Base-by-base conservation (phyloP, 1,139 yeast species). In the Protomyces macrosporus region DNA sequence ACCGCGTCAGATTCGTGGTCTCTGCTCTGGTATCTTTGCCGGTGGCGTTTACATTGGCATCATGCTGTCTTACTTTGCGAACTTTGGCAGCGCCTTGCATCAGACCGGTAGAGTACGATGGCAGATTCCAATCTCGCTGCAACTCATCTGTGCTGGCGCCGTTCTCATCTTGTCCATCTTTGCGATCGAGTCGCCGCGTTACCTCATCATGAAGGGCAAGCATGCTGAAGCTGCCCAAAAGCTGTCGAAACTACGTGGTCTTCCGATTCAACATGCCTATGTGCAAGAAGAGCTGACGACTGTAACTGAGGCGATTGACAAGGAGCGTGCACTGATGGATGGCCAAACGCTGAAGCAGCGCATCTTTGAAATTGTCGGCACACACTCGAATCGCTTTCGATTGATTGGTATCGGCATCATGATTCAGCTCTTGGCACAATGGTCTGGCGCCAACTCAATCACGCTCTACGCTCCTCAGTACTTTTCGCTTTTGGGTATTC, bases 391-490 rank as follows among this genome's bases (percentile, higher is more conserved):
- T 67, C 75, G 78, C 66, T 79, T 81, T 71, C 75, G 83, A 70
- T 79, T 84, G 70, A 72, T 81, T 51, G 60, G 60, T 30, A 73
- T 81, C 52, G 76, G 82, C 14, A 72, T 79, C 55, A 70, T 75
- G 55, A 76, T 82, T 23, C 84, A 83, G 69, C 66, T 84, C 55
- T 75, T 84, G 63, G 83, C 84, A 55, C 87, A 84, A 74, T 82
- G 86, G 82, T 76, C 83, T 54, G 88, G 88, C 59, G 84, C 86
- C 34, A 84, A 83, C 68, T 83, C 86, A 1, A 76, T 83, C 58
- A 83, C 85, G n/a, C n/a, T 50, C 37, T 50, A 50, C 14, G 35
- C 35, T 5, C 79, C 84, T 30, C 81, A 81, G 65, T 76, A 84
- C 65, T 83, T 84, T 70, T 76, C 77, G 40, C 76, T 82, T 64